These are phyloP conservation scores for Penicillium verrucosum DNA, from an alignment of 2,329 filamentous ascomycete species.

Conservation along the genomic window DNA sequence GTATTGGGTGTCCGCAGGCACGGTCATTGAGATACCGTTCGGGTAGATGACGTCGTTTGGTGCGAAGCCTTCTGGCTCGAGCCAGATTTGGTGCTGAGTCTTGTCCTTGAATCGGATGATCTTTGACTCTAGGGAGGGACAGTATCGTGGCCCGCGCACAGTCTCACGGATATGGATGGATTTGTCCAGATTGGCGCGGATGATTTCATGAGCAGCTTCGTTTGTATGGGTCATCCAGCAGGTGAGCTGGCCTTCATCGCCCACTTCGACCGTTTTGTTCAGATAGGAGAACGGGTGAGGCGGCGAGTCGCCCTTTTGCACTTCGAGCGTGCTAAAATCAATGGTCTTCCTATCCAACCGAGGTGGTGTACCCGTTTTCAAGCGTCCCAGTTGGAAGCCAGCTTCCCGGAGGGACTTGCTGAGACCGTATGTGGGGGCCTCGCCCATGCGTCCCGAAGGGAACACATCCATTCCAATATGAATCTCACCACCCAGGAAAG, in stretches of 20 bases:
- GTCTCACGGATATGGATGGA: constrained; percentile 95
- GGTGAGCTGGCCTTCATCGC: constrained; percentile 68
- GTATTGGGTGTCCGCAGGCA: constrained; percentile 83
- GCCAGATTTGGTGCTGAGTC: constrained; percentile 83
- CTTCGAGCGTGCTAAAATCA: constrained; percentile 67
- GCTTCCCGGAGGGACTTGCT: constrained; percentile 87
- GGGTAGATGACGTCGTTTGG: constrained; percentile 83
- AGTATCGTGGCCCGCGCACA: constrained; percentile 90
- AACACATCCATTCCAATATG: constrained; percentile 84
- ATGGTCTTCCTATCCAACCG: constrained; percentile 79
- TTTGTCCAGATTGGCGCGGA: constrained; percentile 87
- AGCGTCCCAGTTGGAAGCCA: constrained; percentile 80
- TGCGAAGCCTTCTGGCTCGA: constrained; percentile 92
- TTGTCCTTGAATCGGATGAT: constrained; percentile 83
- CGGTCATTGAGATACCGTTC: constrained; percentile 95
- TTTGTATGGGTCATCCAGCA: constrained; percentile 90
- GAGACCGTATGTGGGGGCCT: constrained; percentile 86
- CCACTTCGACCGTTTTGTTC: constrained; percentile 71
- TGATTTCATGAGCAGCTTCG: constrained; percentile 72
- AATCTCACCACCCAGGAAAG: constrained; percentile 92
- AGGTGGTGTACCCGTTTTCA: constrained; percentile 96
- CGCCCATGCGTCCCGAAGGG: constrained; percentile 87
- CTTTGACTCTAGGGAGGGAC: constrained; percentile 92
- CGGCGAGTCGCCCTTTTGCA: constrained; percentile 77
- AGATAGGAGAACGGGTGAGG: constrained; percentile 90